phyloP scores from a whole-genome alignment of 78 protist species.

The Ministeria vibrans region DNA sequence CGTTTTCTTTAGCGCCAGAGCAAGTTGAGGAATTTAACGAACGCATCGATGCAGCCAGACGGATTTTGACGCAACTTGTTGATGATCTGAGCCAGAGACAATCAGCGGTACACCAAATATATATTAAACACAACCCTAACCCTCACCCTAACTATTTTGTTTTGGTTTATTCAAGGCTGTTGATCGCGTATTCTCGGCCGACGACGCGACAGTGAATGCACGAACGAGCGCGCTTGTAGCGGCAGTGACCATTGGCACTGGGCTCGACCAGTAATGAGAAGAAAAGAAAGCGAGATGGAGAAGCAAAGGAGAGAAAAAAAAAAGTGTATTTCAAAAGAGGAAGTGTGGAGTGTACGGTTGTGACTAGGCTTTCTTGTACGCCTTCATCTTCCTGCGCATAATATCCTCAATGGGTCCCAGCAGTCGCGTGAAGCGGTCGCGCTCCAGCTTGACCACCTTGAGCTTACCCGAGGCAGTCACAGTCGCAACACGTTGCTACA shows the following conservation, averaged over 20 bases:
- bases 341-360: not conserved
- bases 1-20: too few species aligned
- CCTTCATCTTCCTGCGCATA: constrained; percentile 53
- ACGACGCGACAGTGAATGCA: not conserved
- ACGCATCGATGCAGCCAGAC: too few species aligned
- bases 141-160: not conserved
- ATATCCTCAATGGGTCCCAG: constrained; percentile 71
- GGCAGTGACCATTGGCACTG: not conserved
- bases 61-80: too few species aligned
- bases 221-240: not conserved
- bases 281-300: not conserved
- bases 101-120: not conserved
- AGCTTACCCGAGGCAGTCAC: constrained; percentile 49
- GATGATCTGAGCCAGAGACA: not conserved
- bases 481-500: constrained; percentile 83
- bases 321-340: not conserved
- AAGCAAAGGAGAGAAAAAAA: not conserved
- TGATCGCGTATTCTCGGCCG: not conserved
- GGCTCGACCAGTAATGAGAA: not conserved
- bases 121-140: not conserved
- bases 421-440: constrained; percentile 61
- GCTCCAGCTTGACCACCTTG: constrained; percentile 62
- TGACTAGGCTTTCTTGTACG: constrained; percentile 34
- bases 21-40: too few species aligned
- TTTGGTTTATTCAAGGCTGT: not conserved